phyloP scores from a whole-genome alignment of 345 rosid species.

The Arabis alpina region DNA sequence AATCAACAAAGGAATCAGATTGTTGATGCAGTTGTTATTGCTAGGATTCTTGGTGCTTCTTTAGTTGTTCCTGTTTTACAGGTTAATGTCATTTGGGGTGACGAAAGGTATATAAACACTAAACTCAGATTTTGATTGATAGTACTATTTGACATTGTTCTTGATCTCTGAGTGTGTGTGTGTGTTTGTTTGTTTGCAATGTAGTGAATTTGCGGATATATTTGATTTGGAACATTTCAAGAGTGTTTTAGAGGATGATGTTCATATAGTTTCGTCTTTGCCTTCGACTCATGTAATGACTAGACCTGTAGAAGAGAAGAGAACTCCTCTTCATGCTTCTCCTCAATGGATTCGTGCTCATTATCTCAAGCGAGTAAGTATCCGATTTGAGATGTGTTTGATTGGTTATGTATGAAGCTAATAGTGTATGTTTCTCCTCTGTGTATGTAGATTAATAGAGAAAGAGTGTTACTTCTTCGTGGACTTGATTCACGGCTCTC shows the following conservation, averaged over 20 bases:
- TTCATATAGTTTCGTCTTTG: constrained; percentile 83
- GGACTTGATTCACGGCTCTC: constrained; percentile 97
- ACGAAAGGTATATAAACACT: constrained; percentile 75
- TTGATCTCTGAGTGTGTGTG: constrained; percentile 30
- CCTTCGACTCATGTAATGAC: constrained; percentile 97
- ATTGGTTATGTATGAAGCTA: constrained; percentile 2
- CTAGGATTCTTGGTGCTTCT: constrained; percentile 96
- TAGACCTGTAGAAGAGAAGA: constrained; percentile 90
- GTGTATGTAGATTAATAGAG: constrained; percentile 76
- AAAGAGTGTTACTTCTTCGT: constrained; percentile 87
- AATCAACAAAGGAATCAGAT: constrained; percentile 99
- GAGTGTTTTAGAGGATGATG: constrained; percentile 76
- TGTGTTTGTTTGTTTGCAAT: constrained; percentile 21
- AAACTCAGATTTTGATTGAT: neutral
- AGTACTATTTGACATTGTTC: too few species aligned
- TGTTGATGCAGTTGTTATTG: constrained; percentile 96
- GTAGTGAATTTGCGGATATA: constrained; percentile 94
- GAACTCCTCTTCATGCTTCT: constrained; percentile 87
- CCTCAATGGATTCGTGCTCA: constrained; percentile 97
- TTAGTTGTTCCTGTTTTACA: constrained; percentile 94
- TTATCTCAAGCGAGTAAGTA: constrained; percentile 75
- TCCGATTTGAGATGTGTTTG: neutral
- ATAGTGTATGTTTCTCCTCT: constrained; percentile 22
- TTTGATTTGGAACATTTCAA: constrained; percentile 97
- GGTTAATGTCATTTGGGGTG: constrained; percentile 98